Base-by-base conservation (phyloP, 768 basidiomycete genomes). In the Paxillus ammoniavirescens region DNA sequence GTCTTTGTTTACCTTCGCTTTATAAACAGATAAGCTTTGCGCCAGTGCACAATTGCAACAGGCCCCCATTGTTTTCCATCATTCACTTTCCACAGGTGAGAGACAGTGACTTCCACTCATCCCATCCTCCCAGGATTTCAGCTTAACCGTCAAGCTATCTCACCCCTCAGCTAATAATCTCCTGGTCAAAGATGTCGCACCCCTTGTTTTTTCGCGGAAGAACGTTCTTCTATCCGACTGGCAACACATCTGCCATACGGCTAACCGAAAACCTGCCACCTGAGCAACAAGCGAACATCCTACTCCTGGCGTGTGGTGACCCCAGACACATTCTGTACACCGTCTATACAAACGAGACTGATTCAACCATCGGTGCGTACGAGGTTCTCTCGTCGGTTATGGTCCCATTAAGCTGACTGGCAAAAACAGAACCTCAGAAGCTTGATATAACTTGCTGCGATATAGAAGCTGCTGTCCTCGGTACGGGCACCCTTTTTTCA, bases 261-360 rank as follows among this genome's bases (percentile, higher is more conserved):
- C 66, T 85, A 13, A 77, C 78, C 3, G 68, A 77, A 49, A 71
- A 76, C 38, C 61, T 85, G 5, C 65, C 78, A 52, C 75, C 77
- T 0, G 81, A 81, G 55, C 63, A 74, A 48, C n/a, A 26, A 26
- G 26, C 26, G 3, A 26, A 26, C 26, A 62, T 83, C 23, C 69
- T 86, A 4, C 73, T 83, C 15, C 69, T 84, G 31, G 83, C 77
- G 21, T 84, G 82, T 57, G 82, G 82, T 14, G 84, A 85, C 58
- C 77, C 78, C 10, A 68, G 82, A 28, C 80, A 75, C 49, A 74
- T 84, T 9, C 52, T 85, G 13, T 81, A 78, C 60, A 83, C 82
- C 0, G 50, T 81, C 2, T 65, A 69, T 43, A 26, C 57, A 2
- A 57, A 62, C 36, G 62, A 55, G 30, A 47, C 55, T 8, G 31